phyloP scores from a whole-genome alignment of 2,329 filamentous ascomycete genomes.

The Sporothrix phasma region DNA sequence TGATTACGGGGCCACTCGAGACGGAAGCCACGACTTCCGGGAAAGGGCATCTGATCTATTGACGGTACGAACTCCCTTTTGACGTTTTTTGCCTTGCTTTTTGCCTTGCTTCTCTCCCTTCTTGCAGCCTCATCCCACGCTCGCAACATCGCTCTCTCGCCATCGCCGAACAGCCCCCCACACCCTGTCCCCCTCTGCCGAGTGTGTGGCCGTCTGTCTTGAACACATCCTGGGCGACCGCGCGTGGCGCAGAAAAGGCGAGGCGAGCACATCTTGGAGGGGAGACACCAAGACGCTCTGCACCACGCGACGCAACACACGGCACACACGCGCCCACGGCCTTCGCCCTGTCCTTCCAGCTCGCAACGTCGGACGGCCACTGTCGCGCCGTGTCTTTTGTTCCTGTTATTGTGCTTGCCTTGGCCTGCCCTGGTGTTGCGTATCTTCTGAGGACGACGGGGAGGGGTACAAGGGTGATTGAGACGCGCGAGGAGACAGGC shows the following conservation, averaged over 20 bases:
- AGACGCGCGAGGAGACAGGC: background rate
- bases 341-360: background rate
- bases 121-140: conserved; percentile 3
- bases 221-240: background rate
- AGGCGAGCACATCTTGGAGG: background rate
- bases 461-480: background rate
- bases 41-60: background rate
- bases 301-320: background rate
- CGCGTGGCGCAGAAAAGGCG: conserved; percentile 8
- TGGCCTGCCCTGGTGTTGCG: background rate
- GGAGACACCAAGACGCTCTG: background rate
- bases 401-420: background rate
- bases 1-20: background rate
- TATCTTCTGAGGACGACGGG: background rate
- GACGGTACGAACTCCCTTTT: background rate
- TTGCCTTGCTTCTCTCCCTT: too few species aligned
- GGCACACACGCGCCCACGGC: background rate
- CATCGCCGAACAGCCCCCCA: background rate
- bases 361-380: background rate
- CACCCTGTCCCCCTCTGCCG: background rate
- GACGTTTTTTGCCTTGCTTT: background rate
- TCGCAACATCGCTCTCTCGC: background rate
- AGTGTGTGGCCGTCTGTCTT: background rate
- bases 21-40: background rate
- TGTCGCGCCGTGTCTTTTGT: background rate